phyloP scores from a whole-genome alignment of 2,329 filamentous ascomycete species.

The Dendryphion nanum region DNA sequence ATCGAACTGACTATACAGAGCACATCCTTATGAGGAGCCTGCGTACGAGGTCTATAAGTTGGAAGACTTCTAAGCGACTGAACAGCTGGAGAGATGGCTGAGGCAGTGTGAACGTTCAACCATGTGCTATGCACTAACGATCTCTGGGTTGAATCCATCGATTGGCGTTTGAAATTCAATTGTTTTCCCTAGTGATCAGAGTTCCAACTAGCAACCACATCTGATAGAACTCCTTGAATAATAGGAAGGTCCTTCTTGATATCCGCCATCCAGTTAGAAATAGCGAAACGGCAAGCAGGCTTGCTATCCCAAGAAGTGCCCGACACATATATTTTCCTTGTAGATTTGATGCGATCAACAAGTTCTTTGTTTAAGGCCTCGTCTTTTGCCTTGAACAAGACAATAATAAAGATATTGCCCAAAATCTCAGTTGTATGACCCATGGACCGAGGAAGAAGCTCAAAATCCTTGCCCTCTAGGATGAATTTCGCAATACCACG shows the following conservation, averaged over 20 bases:
- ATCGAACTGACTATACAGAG: constrained; percentile 22
- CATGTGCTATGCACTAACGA: not conserved
- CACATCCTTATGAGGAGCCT: constrained; percentile 47
- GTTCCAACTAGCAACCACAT: constrained; percentile 19
- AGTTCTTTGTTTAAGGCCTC: constrained; percentile 62
- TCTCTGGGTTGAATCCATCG: not conserved
- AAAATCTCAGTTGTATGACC: constrained; percentile 42
- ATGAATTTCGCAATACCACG: constrained; percentile 66
- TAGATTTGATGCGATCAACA: constrained; percentile 70
- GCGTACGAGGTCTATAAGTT: constrained; percentile 49
- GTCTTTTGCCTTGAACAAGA: constrained; percentile 74
- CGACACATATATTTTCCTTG: constrained; percentile 75
- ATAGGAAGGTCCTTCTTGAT: constrained; percentile 64
- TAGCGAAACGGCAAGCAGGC: constrained; percentile 76
- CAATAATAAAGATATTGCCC: constrained; percentile 64
- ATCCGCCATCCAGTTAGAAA: constrained; percentile 81
- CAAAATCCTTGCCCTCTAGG: constrained; percentile 60
- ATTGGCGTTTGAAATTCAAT: not conserved
- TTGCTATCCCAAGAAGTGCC: constrained; percentile 74
- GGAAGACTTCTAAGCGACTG: constrained; percentile 38
- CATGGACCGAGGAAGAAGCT: constrained; percentile 58
- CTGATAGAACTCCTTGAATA: constrained; percentile 62
- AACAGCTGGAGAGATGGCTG: not conserved
- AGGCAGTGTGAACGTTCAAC: not conserved
- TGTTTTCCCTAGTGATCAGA: not conserved